Conservation (phyloP, 352 stramenopile species). For the Plasmopara viticola region DNA sequence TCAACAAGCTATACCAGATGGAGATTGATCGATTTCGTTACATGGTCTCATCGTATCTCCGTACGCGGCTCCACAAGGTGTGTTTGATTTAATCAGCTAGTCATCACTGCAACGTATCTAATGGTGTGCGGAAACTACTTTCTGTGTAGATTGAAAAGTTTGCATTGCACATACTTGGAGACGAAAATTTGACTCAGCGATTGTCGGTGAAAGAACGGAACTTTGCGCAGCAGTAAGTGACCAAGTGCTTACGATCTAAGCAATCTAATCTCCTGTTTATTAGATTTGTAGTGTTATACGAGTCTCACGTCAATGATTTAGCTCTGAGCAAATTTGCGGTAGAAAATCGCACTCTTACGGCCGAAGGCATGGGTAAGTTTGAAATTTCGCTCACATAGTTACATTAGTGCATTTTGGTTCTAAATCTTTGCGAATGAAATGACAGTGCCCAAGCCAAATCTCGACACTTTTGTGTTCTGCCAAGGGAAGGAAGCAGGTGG, state of each 20-base stretch:
- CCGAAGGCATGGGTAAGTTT: constrained; percentile 58
- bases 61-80: constrained; percentile 69
- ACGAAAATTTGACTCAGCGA: constrained; percentile 37
- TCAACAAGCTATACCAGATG: constrained; percentile 87
- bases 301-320: constrained; percentile 67
- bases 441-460: constrained; percentile 60
- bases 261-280: not conserved
- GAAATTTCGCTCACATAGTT: not conserved
- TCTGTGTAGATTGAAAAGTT: constrained; percentile 64
- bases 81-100: not conserved
- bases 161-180: constrained; percentile 49
- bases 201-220: constrained; percentile 67
- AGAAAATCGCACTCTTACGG: constrained; percentile 48
- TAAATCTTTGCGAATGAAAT: not conserved
- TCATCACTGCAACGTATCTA: not conserved
- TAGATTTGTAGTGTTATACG: constrained; percentile 55
- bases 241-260: not conserved
- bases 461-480: constrained; percentile 81
- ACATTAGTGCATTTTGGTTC: not conserved
- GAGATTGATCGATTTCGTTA: constrained; percentile 83
- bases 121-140: not conserved
- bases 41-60: constrained; percentile 79
- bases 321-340: constrained; percentile 54
- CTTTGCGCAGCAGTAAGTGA: constrained; percentile 67
- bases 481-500: constrained; percentile 49